These are phyloP conservation scores for Arachnomyces sp. DNA, from an alignment of 2,329 filamentous ascomycete species.

Conservation along the genomic window DNA sequence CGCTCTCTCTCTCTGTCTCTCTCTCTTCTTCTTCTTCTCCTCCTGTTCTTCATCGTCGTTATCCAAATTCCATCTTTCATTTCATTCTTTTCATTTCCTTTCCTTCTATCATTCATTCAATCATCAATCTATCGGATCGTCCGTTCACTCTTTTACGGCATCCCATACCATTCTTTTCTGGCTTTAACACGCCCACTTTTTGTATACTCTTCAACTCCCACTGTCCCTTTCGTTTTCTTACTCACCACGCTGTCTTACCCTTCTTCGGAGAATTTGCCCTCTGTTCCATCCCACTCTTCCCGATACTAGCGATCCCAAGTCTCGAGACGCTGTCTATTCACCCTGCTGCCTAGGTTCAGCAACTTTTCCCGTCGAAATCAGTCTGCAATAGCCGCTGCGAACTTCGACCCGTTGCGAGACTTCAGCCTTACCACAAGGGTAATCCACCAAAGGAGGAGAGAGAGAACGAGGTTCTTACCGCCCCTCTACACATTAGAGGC, in stretches of 20 bases:
- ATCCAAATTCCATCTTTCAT: conserved; percentile 13
- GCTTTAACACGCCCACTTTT: conserved; percentile 25
- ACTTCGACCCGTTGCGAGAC: conserved; percentile 5
- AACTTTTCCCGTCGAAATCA: conserved; percentile 6
- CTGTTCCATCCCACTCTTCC: conserved; percentile 4
- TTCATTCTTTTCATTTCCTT: conserved; percentile 17
- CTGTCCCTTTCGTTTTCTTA: conserved; percentile 8
- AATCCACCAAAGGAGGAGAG: too few species aligned
- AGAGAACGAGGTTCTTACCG: not conserved
- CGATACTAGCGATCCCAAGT: too few species aligned
- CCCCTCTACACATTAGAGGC: conserved; percentile 1
- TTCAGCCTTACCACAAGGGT: too few species aligned
- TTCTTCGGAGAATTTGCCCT: not conserved
- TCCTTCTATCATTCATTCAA: conserved; percentile 18
- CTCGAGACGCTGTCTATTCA: conserved; percentile 1
- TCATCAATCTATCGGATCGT: conserved; percentile 26
- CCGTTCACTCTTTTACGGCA: conserved; percentile 47
- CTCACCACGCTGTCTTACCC: too few species aligned
- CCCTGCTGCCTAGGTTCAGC: conserved; percentile 16
- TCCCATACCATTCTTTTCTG: conserved; percentile 20
- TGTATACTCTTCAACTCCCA: conserved; percentile 8
- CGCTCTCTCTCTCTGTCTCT: conserved; percentile 12
- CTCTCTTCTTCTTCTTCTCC: conserved; percentile 9
- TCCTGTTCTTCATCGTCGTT: conserved; percentile 14
- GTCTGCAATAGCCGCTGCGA: conserved; percentile 2